These are phyloP conservation scores for Rhizopus stolonifer DNA, from an alignment of 371 early-diverging fungal species.

Conservation along the genomic window DNA sequence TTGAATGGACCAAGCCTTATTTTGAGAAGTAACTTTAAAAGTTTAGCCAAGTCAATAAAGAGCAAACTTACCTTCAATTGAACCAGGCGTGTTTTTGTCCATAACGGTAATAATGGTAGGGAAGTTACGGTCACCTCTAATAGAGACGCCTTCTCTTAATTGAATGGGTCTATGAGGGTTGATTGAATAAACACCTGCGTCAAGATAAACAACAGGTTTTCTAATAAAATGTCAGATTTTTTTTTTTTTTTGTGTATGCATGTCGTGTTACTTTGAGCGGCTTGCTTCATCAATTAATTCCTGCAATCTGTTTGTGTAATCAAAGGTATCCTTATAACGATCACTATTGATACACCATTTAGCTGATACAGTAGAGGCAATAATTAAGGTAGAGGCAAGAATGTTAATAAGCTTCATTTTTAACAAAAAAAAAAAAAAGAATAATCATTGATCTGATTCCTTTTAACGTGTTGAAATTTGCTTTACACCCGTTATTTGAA, in stretches of 20 bases:
- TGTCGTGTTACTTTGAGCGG: conserved; percentile 23
- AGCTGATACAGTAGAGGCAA: conserved; percentile 1
- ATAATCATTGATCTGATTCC: neutral
- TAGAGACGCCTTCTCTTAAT: conserved; percentile 19
- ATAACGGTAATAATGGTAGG: conserved; percentile 21
- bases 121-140: conserved; percentile 7
- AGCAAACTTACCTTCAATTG: conserved; percentile 20
- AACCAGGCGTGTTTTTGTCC: conserved; percentile 6
- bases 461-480: neutral
- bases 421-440: neutral
- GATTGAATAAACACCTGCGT: conserved; percentile 26
- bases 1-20: conserved; percentile 35
- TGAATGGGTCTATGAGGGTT: conserved; percentile 20
- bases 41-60: neutral
- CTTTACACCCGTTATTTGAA: neutral
- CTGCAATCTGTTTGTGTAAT: conserved; percentile 24
- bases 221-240: conserved; percentile 7
- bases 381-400: conserved; percentile 1
- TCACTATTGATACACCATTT: conserved; percentile 13
- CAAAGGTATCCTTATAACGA: conserved; percentile 1
- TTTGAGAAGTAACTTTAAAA: conserved; percentile 8
- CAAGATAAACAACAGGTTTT: conserved; percentile 27
- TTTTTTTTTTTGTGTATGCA: neutral
- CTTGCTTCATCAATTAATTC: conserved; percentile 35
- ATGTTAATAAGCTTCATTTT: conserved; percentile 14